Base-by-base conservation (phyloP, 805 yeast species). In the Yarrowia phangngaensis region DNA sequence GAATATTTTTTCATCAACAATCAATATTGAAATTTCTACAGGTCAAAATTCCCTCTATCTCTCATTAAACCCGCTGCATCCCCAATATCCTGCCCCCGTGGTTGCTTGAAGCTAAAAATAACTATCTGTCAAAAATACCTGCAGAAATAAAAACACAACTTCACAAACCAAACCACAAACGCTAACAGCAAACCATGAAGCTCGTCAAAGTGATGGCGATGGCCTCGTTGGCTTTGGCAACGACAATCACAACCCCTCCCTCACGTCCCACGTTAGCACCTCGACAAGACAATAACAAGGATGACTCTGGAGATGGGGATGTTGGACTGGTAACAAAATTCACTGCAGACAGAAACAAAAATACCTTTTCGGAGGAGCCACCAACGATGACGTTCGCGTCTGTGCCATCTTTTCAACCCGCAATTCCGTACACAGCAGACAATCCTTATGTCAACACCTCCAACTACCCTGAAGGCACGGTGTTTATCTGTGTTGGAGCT, bases 401-500 rank as follows among this genome's bases (percentile, higher is more conserved):
- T 3, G 24, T 38, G 32, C 45, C 45, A 17, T 26, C 45, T 32
- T n/a, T 19, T 4, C 22, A 26, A 6, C 45, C 45, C 14, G 31
- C 24, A 8, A 41, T 41, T 12, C 48, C 48, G 16, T 20, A 20
- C 28, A 41, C 35, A 8, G 35, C 15, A 5, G 66, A 72, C 41
- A 86, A 86, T 63, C 95, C 95, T 8, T 79, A 73, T 58, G 70
- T 86, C 14, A 64, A 73, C 55, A 64, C 68, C 35, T 64, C 78
- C 5, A 60, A 60, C 15, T 69, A 71, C 35, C 85, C 88, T 1
- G 72, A 76, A 36, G 95, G 95, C 1, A 82, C 92, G 1, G 88
- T 87, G 2, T 86, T 85, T 65, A 86, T 87, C 45, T 82, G 84
- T 0, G 82, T 85, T 32, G 95, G 94, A 1, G 70, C 82, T 8